Evolutionary conservation across 768 basidiomycete genomes (phyloP).

Genomic region (Mycena metata): DNA sequence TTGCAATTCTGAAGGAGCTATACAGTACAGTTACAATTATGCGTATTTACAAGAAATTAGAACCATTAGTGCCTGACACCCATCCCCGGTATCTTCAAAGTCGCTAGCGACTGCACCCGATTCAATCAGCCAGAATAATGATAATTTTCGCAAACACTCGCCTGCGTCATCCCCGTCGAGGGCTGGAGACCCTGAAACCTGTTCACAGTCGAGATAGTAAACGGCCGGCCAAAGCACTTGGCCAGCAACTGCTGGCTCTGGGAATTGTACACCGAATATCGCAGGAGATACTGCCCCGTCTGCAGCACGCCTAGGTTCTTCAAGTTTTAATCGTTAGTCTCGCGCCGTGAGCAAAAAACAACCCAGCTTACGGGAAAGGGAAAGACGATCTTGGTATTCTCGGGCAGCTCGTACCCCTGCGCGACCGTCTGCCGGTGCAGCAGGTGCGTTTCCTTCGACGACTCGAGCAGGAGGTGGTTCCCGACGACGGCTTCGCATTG

Average conservation of each 20-base stretch:
- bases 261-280: neutral
- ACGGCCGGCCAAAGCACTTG: slow-evolving; percentile 8
- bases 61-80: neutral
- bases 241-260: neutral
- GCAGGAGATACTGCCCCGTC: slow-evolving; percentile 22
- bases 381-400: neutral
- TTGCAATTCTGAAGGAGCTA: slow-evolving; percentile 2
- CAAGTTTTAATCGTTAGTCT: neutral
- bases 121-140: neutral
- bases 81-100: slow-evolving; percentile 1
- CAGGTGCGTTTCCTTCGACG: slow-evolving; percentile 19
- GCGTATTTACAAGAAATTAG: too few species aligned
- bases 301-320: slow-evolving; percentile 25
- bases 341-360: neutral
- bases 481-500: neutral
- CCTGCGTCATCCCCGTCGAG: slow-evolving; percentile 16
- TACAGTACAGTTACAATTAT: neutral
- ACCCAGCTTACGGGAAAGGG: slow-evolving; percentile 23
- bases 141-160: neutral
- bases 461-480: slow-evolving; percentile 24
- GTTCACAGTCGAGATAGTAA: neutral
- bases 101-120: neutral
- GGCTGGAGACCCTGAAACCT: slow-evolving; percentile 5
- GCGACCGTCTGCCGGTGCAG: neutral
- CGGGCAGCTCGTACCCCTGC: slow-evolving; percentile 1